These are phyloP conservation scores for Penicillium dipodomyicola DNA, from an alignment of 495 filamentous ascomycete species.

Conservation along the genomic window DNA sequence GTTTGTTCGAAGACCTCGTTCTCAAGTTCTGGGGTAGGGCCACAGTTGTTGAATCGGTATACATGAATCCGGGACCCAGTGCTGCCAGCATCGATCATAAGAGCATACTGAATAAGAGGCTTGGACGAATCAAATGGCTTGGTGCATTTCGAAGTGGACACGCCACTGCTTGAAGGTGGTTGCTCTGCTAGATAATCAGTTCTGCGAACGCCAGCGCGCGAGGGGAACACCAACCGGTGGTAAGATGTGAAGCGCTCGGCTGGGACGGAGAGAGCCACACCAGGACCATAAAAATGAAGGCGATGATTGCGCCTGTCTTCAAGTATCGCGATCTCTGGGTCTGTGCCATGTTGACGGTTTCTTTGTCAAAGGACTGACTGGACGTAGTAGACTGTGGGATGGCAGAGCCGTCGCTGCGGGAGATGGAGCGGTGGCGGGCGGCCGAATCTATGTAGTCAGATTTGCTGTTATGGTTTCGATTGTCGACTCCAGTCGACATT, in stretches of 20 bases:
- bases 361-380: conserved; percentile 18
- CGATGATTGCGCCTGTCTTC: conserved; percentile 77
- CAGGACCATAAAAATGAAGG: conserved; percentile 69
- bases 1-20: conserved; percentile 89
- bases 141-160: conserved; percentile 59
- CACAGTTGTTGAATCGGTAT: conserved; percentile 99
- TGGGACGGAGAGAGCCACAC: conserved; percentile 68
- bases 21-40: conserved; percentile 89
- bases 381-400: conserved; percentile 13
- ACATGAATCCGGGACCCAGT: conserved; percentile 98
- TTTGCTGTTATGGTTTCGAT: conserved; percentile 27
- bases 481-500: conserved; percentile 51
- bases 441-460: conserved; percentile 17
- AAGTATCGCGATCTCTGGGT: conserved; percentile 73
- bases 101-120: conserved; percentile 91
- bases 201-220: background rate
- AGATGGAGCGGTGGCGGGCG: conserved; percentile 37
- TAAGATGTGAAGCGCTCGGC: conserved; percentile 33
- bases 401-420: conserved; percentile 27
- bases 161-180: conserved; percentile 22
- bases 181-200: conserved; percentile 26
- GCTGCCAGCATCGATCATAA: conserved; percentile 98
- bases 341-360: conserved; percentile 58
- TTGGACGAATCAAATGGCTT: conserved; percentile 79
- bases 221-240: conserved; percentile 37